Base-by-base conservation (phyloP, 345 rosid genomes). In the Ricinus communis region DNA sequence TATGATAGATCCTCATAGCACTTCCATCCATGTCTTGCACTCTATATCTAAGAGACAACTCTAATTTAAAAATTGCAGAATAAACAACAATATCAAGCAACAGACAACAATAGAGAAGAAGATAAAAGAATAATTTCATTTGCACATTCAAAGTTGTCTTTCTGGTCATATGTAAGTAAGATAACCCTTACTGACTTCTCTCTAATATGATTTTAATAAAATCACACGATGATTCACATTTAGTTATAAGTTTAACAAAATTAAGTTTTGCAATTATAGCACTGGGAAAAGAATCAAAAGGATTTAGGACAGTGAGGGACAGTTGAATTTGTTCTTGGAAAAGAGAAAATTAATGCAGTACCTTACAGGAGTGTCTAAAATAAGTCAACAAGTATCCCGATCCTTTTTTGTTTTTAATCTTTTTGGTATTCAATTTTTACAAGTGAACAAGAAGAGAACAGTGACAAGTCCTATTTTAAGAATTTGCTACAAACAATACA, bases 1-100 rank as follows among this genome's bases (percentile, higher is more conserved):
- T 88, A 14, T 80, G 71, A 70, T 65, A 82, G 30, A 91, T 89
- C 74, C 85, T 88, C 69, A 33, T 74, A 69, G 87, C 85, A 72
- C 98, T 93, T 76, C 66, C 86, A 71, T 78, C 85, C 87, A 89
- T 85, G 80, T 89, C 85, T 65, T 80, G 77, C 71, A 93, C 83
- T 80, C 96, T 93, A 85, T 79, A 91, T 75, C 98, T 91, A 74
- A 73, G 72, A 83, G 64, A 52, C 69, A 4, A 66, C 45, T 47
- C 16, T 21, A 55, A 33, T 59, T 27, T 5, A 68, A 4, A 62
- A 70, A 66, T 47, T 65, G 62, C 69, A 70, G 49, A 7, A 40
- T 4, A 1, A 11, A 21, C 59, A 5, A 62, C 25, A 64, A 55
- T 22, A 38, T 16, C 16, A 59, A 46, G 56, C 27, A 25, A 53